These are phyloP conservation scores for Discostella pseudostelligera DNA, from an alignment of 108 stramenopile genomes.

Conservation along the genomic window DNA sequence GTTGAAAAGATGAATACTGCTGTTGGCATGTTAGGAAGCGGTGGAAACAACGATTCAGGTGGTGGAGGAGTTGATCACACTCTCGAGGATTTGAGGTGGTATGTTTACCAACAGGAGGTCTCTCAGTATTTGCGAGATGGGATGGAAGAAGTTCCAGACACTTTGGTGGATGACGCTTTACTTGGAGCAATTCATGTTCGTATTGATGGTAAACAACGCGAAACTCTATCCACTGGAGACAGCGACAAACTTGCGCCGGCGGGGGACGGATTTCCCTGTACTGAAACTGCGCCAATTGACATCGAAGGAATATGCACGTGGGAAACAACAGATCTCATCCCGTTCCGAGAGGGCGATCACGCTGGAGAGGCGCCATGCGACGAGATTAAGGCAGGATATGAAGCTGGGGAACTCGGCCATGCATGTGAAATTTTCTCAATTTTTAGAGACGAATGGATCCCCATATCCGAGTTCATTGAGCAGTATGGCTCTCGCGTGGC, in stretches of 20 bases:
- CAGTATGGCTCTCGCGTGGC: slow-evolving; percentile 7
- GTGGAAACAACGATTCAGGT: slow-evolving; percentile 35
- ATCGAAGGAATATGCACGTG: neutral
- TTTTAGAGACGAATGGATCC: slow-evolving; percentile 54
- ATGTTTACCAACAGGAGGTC: slow-evolving; percentile 71
- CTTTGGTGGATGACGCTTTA: slow-evolving; percentile 47
- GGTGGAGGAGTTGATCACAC: slow-evolving; percentile 38
- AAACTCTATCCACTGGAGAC: slow-evolving; percentile 4
- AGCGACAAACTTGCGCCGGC: neutral
- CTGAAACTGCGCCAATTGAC: neutral
- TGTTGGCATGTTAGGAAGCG: slow-evolving; percentile 44
- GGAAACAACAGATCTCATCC: slow-evolving; percentile 17
- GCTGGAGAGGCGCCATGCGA: slow-evolving; percentile 62
- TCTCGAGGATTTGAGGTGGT: slow-evolving; percentile 78
- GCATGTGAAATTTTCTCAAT: slow-evolving; percentile 54
- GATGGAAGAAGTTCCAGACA: slow-evolving; percentile 53
- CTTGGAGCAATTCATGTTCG: slow-evolving; percentile 43
- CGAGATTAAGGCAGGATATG: slow-evolving; percentile 68
- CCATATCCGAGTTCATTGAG: slow-evolving; percentile 41
- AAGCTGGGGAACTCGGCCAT: slow-evolving; percentile 73
- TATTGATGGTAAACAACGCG: slow-evolving; percentile 20
- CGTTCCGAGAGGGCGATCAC: slow-evolving; percentile 78
- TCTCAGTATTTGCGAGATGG: slow-evolving; percentile 53
- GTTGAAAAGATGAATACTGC: slow-evolving; percentile 70
- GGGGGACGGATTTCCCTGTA: neutral